Evolutionary conservation across 2,329 filamentous ascomycete species (phyloP).

Genomic region (Fusarium palustre): DNA sequence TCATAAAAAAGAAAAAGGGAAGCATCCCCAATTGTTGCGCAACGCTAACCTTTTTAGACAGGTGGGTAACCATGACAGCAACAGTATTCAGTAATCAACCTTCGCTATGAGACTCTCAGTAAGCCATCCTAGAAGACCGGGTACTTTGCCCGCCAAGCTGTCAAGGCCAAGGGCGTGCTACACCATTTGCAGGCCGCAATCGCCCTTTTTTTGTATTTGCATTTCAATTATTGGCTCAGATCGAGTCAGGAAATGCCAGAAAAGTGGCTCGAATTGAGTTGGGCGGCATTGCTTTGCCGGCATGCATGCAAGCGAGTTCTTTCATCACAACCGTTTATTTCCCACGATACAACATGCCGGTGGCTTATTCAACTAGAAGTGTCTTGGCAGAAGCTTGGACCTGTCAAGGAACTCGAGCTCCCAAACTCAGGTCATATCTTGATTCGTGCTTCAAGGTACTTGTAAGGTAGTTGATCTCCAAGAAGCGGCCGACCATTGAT

Average conservation of each 20-base stretch:
- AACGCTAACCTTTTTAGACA: slow-evolving; percentile 4
- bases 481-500: slow-evolving; percentile 5
- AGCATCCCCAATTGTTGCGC: slow-evolving; percentile 1
- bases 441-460: background rate
- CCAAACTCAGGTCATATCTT: background rate
- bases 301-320: background rate
- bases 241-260: background rate
- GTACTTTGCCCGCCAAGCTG: slow-evolving; percentile 1
- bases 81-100: background rate
- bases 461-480: background rate
- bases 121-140: background rate
- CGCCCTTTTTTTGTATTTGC: slow-evolving; percentile 1
- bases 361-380: background rate
- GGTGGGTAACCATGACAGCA: background rate
- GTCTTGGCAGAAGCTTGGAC: slow-evolving; percentile 4
- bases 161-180: background rate
- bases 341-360: background rate
- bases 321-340: background rate
- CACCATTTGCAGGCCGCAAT: slow-evolving; percentile 1
- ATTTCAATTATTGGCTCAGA: background rate
- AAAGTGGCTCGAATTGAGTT: slow-evolving; percentile 8
- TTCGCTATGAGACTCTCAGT: background rate
- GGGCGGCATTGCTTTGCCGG: slow-evolving; percentile 1
- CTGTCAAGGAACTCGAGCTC: background rate
- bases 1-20: background rate